These are phyloP conservation scores for Penicillium cosmopolitanum DNA, from an alignment of 495 filamentous ascomycete genomes.

Conservation along the genomic window DNA sequence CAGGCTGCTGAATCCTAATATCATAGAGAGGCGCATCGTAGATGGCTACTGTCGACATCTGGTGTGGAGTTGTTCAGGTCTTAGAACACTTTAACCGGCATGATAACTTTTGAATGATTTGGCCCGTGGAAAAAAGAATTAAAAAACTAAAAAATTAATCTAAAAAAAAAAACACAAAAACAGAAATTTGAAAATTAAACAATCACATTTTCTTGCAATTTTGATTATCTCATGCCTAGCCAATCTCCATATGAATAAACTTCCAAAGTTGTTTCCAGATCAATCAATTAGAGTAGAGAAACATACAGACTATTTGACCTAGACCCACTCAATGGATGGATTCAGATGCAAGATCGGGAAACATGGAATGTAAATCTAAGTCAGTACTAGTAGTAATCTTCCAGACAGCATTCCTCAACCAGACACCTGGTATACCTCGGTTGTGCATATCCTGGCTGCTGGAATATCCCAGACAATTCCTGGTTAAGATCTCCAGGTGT, in stretches of 20 bases:
- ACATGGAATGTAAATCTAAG: not conserved
- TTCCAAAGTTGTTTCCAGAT: not conserved
- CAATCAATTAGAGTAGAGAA: not conserved
- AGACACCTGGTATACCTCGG: not conserved
- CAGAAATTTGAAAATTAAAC: too few relatives aligned
- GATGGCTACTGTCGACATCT: not conserved
- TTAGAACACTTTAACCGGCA: not conserved
- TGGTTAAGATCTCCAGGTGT: not conserved
- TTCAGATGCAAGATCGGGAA: not conserved
- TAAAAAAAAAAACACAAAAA: too few relatives aligned
- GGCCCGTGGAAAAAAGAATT: too few relatives aligned
- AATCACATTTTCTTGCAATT: too few relatives aligned
- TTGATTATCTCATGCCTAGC: too few relatives aligned
- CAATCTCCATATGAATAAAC: not conserved
- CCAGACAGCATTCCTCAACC: not conserved
- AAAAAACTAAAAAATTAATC: too few relatives aligned
- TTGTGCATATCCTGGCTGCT: not conserved
- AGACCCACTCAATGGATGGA: not conserved
- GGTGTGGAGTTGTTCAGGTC: not conserved
- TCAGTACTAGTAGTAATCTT: not conserved
- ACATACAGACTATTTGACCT: not conserved
- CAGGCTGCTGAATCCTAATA: not conserved
- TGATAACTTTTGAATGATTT: not conserved
- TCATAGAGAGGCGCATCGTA: not conserved
- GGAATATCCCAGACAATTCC: not conserved